Percentiles rank a stretch among this genome's conserved stretches.
These are phyloP conservation scores for Xenosphaeropsis pyriputrescens DNA, from an alignment of 2,329 filamentous ascomycete species.

Conservation along the genomic window DNA sequence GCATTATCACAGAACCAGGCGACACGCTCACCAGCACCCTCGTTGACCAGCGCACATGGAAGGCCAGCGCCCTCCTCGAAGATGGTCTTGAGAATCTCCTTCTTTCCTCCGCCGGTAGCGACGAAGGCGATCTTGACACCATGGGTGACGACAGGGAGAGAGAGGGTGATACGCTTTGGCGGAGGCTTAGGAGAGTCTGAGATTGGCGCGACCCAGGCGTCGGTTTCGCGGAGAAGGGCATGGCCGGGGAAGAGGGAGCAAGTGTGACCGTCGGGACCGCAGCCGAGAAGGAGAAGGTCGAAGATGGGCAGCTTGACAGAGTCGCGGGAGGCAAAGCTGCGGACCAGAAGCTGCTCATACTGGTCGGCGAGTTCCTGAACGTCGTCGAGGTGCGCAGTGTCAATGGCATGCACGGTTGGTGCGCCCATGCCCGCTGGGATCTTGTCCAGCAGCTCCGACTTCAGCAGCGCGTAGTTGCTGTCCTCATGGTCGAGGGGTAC, in stretches of 20 bases:
- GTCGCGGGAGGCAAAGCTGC: conserved; percentile 78
- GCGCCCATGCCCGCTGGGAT: conserved; percentile 50
- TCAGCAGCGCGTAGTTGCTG: conserved; percentile 85
- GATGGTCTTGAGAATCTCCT: conserved; percentile 82
- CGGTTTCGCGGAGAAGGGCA: conserved; percentile 68
- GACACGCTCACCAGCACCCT: conserved; percentile 67
- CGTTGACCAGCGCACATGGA: conserved; percentile 81
- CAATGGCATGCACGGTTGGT: conserved; percentile 69
- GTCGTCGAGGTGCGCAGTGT: conserved; percentile 51
- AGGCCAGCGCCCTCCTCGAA: conserved; percentile 65
- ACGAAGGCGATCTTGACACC: conserved; percentile 81
- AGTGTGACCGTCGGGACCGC: conserved; percentile 91
- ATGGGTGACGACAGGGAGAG: conserved; percentile 79
- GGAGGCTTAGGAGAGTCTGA: conserved; percentile 93
- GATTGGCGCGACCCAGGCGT: conserved; percentile 86
- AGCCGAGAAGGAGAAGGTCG: conserved; percentile 84
- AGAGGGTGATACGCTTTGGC: conserved; percentile 78
- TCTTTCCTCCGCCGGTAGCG: conserved; percentile 79
- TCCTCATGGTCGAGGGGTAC: conserved; percentile 85
- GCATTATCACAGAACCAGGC: conserved; percentile 90
- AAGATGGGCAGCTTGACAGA: conserved; percentile 91
- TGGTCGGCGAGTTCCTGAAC: conserved; percentile 83
- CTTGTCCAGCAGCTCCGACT: conserved; percentile 78
- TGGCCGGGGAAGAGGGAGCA: conserved; percentile 93
- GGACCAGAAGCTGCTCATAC: conserved; percentile 81